Base-by-base conservation (phyloP, 768 basidiomycete species). In the Strobilomyces confusus region DNA sequence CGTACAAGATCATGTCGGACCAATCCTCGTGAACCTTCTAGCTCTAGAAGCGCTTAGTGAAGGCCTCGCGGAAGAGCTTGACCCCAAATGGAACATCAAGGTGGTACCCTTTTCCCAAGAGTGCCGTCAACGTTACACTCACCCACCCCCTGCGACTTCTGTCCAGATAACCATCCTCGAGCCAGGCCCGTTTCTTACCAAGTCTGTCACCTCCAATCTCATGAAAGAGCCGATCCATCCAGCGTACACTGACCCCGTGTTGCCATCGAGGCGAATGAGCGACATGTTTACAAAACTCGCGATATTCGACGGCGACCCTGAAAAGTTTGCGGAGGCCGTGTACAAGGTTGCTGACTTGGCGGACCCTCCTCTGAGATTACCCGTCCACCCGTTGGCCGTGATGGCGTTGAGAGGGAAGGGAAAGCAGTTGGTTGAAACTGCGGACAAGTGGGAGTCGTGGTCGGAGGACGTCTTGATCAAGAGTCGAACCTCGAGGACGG, bases 31-130 rank as follows among this genome's bases (percentile, higher is more conserved):
- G 33, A 33, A 33, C 26, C 26, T 26, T 26, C 26, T 26, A 54
- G 55, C 47, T 33, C 52, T 63, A 7, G 62, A 63, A 55, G 54
- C 44, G 1, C 38, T 63, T 0, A 56, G 51, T 17, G 61, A 61
- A 30, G 55, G 51, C 15, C 54, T 58, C 11, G 55, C 54, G 4
- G 20, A 23, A 14, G 63, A 58, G 25, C 48, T 65, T 45, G 8
- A 55, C 20, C 63, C 63, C 19, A 20, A 45, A 17, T 65, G 60
- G 63, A 58, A 60, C 43, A 62, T 65, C 45, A 58, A 62, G 43
- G 58, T 58, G 51, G 26, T 12, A 23, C 20, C 19, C 14, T 33
- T 11, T 11, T 23, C 5, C n/a, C 19, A 5, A 14, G 20, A 25
- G 4, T 29, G 8, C 30, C 15, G 4, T 22, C 34, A 9, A 48